Percentiles rank a stretch among this genome's conserved stretches.
phyloP scores from a whole-genome alignment of 768 basidiomycete species.

The Pisolithus microcarpus region DNA sequence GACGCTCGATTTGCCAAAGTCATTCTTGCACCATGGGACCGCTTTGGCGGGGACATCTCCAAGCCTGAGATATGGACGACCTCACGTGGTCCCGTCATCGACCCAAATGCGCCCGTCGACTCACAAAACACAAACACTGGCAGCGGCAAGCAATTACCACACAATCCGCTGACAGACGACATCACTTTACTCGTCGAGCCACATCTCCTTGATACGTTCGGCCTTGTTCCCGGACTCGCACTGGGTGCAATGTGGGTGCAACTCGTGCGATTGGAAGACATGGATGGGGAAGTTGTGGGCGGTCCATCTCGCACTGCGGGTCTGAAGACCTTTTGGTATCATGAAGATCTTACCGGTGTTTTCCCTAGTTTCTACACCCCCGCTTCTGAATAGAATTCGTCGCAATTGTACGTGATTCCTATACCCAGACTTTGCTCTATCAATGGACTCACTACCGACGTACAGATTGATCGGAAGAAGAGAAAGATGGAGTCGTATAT shows the following conservation, averaged over 20 bases:
- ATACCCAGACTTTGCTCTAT: too few species aligned
- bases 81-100: conserved; percentile 32
- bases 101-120: conserved; percentile 12
- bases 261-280: conserved; percentile 36
- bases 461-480: too few species aligned
- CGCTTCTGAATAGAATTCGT: neutral
- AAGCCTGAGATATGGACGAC: conserved; percentile 28
- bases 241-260: conserved; percentile 66
- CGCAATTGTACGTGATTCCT: too few species aligned
- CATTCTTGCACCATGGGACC: conserved; percentile 49
- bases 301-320: conserved; percentile 7
- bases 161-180: conserved; percentile 49
- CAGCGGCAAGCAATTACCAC: conserved; percentile 22
- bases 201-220: conserved; percentile 33
- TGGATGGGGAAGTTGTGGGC: conserved; percentile 2
- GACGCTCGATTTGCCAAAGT: conserved; percentile 41
- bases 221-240: conserved; percentile 44
- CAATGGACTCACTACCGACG: too few species aligned
- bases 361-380: conserved; percentile 48
- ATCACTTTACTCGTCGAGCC: conserved; percentile 55
- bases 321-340: conserved; percentile 44
- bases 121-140: neutral
- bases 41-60: conserved; percentile 33
- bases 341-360: conserved; percentile 46
- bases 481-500: too few species aligned